Evolutionary conservation across 495 filamentous ascomycete genomes (phyloP), one percentile per base, ranked within the genome.

Genomic region (Annulohypoxylon maeteangense): DNA sequence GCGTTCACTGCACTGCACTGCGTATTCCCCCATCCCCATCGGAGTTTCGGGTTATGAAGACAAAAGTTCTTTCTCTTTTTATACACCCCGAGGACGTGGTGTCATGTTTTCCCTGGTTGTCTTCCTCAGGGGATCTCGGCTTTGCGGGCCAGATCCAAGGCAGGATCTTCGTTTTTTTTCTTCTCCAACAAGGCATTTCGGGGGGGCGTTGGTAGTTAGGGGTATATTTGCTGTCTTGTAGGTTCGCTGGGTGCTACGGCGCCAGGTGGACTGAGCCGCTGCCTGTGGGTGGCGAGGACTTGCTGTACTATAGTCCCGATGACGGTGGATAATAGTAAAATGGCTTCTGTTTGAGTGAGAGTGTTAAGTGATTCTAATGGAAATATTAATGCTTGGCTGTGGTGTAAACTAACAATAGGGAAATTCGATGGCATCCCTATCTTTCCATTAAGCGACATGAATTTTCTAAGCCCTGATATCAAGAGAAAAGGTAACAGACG

Each of bases 31-130:
- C 38, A n/a, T n/a, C 27, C 2, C 27, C n/a, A n/a, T 25, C 23
- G 66, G 66, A 62, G 66, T 68, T 68, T 5, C 6, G 58, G 58
- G 50, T 31, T 31, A 68, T 29, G 66, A 68, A 68, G 66, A 68
- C 58, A 68, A 68, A 68, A 68, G 59, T 45, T 56, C 29, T 16
- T 16, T 50, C 14, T 50, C 27, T 40, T n/a, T 40, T 36, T 8
- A 11, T 36, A 10, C 1, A 11, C 36, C 3, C 16, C 47, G 31
- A 44, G 62, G 62, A 36, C 36, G 8, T 11, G 57, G 40, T 47
- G 25, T 42, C 23, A 48, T 31, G 20, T 47, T 48, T 23, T 20
- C 40, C 8, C 12, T 42, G 14, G 22, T 29, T 58, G n/a, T 47
- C n/a, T 18, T 11, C 34, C 25, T 18, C 27, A 25, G 20, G 7